Base-by-base conservation (phyloP, 257 asterid species). In the Lycium ferocissimum region DNA sequence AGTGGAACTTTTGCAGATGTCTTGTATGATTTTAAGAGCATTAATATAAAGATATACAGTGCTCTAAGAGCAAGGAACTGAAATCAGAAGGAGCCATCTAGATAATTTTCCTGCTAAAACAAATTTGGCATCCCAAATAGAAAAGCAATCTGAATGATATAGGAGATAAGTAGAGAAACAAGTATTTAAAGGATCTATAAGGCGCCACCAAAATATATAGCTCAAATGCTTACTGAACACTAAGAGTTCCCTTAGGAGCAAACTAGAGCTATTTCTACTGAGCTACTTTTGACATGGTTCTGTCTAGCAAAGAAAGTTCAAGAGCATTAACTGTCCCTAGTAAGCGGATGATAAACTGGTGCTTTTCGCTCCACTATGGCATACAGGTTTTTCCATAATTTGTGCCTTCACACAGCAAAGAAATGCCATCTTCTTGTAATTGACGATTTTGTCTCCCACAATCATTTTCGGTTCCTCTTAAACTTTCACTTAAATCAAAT, bases 71-170 rank as follows among this genome's bases (percentile, higher is more conserved):
- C n/a, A 47, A 73, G 20, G 80, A 73, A 73, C 20, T 73, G 69
- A 62, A 62, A 8, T 1, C 37, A 20, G 7, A 62, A 62, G 69
- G 69, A 61, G 67, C 13, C 9, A 61, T n/a, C 6, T 10, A 9
- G 20, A 49, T 47, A 73, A 73, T 73, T 47, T 56, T 73, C 80
- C 11, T 0, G 80, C 80, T 72, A n/a, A 71, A 72, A 9, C 26
- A 45, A 72, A 43, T 43, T 72, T 18, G 57, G 57, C 37, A 71
- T 71, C 57, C 7, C 79, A 17, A 71, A 38, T 15, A 70, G 7
- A 70, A 70, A 70, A 38, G 53, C 38, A 10, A 37, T 70, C 78
- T 70, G 51, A 70, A 70, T 70, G 78, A 71, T 71, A 71, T 71
- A 43, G 57, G 57, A 71, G 56, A 47, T 20, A 73, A 45, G 59